Percentiles rank a stretch among this genome's conserved stretches.
Evolutionary conservation across 768 basidiomycete genomes (phyloP).

Genomic region (Russula sp.): DNA sequence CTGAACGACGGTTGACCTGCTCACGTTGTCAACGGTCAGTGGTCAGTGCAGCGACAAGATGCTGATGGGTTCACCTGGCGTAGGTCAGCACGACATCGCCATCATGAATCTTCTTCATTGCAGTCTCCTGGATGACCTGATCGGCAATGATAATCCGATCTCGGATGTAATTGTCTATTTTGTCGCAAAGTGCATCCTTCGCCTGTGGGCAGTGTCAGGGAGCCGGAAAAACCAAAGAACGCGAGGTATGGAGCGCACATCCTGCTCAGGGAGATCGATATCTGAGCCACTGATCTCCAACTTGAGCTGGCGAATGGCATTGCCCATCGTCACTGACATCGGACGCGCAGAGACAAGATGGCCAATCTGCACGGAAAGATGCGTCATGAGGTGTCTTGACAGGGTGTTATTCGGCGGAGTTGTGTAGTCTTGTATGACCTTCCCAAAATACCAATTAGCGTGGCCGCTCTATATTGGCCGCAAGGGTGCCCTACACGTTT

Average conservation of each 20-base stretch:
- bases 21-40: conserved; percentile 4
- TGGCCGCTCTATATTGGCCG: conserved; percentile 4
- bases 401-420: conserved; percentile 85
- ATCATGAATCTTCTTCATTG: conserved; percentile 89
- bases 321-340: conserved; percentile 92
- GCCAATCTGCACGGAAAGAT: conserved; percentile 89
- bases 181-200: conserved; percentile 72
- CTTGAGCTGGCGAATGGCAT: conserved; percentile 91
- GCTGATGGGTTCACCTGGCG: conserved; percentile 53
- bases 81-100: conserved; percentile 91
- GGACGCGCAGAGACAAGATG: conserved; percentile 84
- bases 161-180: conserved; percentile 90
- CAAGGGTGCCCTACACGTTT: conserved; percentile 60
- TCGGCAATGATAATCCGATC: conserved; percentile 92
- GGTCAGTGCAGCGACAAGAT: conserved; percentile 3
- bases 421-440: conserved; percentile 89
- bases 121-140: conserved; percentile 85
- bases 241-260: conserved; percentile 49
- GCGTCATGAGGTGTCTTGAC: conserved; percentile 85
- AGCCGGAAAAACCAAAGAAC: background rate
- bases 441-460: conserved; percentile 19
- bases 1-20: conserved; percentile 91
- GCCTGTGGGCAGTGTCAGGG: conserved; percentile 47
- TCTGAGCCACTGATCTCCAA: conserved; percentile 89
- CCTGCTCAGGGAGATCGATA: conserved; percentile 91